These are phyloP conservation scores for Gigaspora rosea DNA, from an alignment of 192 early-diverging fungal genomes.

Conservation along the genomic window DNA sequence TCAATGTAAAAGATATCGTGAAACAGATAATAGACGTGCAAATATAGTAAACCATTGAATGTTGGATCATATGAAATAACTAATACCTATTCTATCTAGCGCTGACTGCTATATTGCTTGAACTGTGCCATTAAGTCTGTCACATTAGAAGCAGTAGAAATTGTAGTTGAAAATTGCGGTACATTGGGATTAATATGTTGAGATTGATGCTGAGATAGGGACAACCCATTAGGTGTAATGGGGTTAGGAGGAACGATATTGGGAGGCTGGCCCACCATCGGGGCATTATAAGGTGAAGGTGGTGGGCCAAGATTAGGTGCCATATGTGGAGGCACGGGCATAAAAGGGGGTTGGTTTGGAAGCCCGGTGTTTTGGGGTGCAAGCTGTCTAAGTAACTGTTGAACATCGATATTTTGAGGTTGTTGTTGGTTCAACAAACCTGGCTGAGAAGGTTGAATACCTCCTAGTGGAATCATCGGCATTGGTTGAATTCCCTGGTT, in stretches of 20 bases:
- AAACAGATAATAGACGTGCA: background rate
- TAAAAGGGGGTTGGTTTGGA: conserved; percentile 26
- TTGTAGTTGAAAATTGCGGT: conserved; percentile 12
- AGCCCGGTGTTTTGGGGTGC: conserved; percentile 26
- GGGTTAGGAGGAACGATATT: conserved; percentile 12
- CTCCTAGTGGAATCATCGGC: conserved; percentile 6
- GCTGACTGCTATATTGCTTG: conserved; percentile 30
- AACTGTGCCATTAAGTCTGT: conserved; percentile 34
- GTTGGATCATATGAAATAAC: too few relatives aligned
- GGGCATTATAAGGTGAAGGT: conserved; percentile 7
- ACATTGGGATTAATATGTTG: conserved; percentile 28
- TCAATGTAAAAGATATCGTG: background rate
- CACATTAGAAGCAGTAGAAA: conserved; percentile 23
- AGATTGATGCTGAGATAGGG: conserved; percentile 24
- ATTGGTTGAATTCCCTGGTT: conserved; percentile 16
- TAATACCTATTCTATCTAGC: background rate
- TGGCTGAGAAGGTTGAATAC: conserved; percentile 20
- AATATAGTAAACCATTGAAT: too few relatives aligned
- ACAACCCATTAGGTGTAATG: background rate
- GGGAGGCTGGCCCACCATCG: conserved; percentile 19
- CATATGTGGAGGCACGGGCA: conserved; percentile 5
- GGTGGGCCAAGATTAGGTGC: conserved; percentile 25
- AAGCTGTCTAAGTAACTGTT: conserved; percentile 34
- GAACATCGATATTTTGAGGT: conserved; percentile 33
- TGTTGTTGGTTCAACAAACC: conserved; percentile 31